Conservation (phyloP, 345 rosid species). For the Rhizophora apiculata region DNA sequence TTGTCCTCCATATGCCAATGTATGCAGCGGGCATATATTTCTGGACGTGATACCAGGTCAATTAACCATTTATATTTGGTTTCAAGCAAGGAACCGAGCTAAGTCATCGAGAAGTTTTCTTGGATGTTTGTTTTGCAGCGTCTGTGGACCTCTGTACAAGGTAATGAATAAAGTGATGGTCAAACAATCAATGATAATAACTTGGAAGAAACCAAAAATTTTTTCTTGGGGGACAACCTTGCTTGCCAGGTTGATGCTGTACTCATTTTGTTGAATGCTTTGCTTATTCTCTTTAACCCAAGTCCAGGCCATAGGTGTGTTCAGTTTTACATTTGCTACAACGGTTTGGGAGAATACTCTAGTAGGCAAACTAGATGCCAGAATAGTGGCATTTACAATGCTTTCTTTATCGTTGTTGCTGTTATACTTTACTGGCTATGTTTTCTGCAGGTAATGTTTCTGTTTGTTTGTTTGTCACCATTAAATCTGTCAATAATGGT, state of each 20-base stretch:
- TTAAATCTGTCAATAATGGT: too few relatives aligned
- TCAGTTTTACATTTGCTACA: constrained; percentile 70
- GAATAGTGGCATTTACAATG: constrained; percentile 52
- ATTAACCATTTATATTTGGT: constrained; percentile 68
- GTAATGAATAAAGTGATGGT: constrained; percentile 14
- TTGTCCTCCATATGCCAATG: constrained; percentile 58
- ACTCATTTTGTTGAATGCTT: neutral
- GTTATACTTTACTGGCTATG: constrained; percentile 65
- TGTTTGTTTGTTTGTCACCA: neutral
- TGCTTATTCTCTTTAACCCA: constrained; percentile 23
- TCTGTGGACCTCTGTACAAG: constrained; percentile 44
- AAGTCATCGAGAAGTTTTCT: constrained; percentile 51
- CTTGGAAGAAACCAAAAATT: neutral
- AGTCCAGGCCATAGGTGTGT: constrained; percentile 65
- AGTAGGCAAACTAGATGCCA: constrained; percentile 60
- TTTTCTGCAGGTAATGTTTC: constrained; percentile 49
- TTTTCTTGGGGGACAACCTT: constrained; percentile 58
- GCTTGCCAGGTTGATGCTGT: constrained; percentile 48
- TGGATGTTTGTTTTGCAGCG: constrained; percentile 29
- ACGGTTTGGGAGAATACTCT: constrained; percentile 54
- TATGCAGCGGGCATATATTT: constrained; percentile 57
- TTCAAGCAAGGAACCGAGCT: constrained; percentile 68
- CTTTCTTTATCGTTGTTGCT: constrained; percentile 54
- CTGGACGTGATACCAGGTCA: constrained; percentile 62
- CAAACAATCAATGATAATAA: neutral